Conservation (phyloP, 768 basidiomycete species). For the Naganishia friedmannii region DNA sequence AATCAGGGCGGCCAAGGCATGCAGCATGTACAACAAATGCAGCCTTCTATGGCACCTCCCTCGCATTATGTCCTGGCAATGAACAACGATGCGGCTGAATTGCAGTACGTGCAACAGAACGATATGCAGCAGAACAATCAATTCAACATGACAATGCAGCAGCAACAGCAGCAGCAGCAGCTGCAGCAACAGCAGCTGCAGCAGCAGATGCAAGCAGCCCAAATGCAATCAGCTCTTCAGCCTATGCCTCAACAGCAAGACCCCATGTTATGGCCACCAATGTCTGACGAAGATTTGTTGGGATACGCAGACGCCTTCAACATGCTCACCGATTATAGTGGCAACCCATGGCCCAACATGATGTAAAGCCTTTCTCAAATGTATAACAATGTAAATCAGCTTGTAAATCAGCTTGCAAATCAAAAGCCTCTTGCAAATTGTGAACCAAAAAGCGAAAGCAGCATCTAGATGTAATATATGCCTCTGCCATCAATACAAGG, state of each 20-base stretch:
- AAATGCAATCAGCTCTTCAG: background rate
- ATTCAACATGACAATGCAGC: background rate
- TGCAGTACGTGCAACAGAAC: conserved; percentile 10
- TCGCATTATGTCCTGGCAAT: conserved; percentile 23
- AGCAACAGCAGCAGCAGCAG: background rate
- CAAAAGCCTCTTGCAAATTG: background rate
- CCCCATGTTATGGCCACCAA: background rate
- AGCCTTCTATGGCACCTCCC: background rate
- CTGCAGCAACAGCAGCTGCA: background rate
- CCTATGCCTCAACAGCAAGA: background rate
- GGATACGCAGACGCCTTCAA: conserved; percentile 19
- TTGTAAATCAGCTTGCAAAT: background rate
- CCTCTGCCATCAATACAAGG: background rate
- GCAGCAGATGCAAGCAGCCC: too few species aligned
- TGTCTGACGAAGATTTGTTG: conserved; percentile 18
- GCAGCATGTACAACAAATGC: background rate
- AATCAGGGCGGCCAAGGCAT: background rate
- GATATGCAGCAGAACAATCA: conserved; percentile 1
- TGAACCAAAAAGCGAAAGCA: conserved; percentile 1
- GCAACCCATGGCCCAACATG: conserved; percentile 23
- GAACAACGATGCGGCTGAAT: background rate
- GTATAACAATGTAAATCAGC: too few species aligned
- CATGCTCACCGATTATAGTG: conserved; percentile 8
- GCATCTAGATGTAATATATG: conserved; percentile 8
- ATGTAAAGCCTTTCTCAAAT: background rate